Conservation (phyloP, 2,329 filamentous ascomycete genomes). For the Sporothrix brunneoviolacea region DNA sequence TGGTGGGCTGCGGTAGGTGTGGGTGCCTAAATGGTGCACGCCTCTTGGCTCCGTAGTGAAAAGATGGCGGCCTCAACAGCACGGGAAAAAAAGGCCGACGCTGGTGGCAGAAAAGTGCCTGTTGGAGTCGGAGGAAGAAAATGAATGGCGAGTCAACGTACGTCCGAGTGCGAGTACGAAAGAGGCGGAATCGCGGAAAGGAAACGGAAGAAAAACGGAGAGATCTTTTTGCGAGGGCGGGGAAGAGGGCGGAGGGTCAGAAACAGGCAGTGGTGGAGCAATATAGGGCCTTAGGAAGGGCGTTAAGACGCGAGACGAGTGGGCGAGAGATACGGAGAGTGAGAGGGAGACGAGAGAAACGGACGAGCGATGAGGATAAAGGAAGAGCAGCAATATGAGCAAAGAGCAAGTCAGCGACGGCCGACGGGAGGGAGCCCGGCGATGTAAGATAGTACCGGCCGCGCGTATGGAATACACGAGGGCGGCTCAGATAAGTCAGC, state of each 20-base stretch:
- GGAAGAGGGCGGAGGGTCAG: not conserved
- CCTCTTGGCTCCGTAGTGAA: not conserved
- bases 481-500: no score
- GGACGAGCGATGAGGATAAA: no score
- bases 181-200: not conserved
- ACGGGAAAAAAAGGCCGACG: no score
- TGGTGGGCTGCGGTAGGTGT: constrained; percentile 3
- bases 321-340: not conserved
- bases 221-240: constrained; percentile 1
- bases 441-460: not conserved
- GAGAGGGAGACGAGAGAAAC: not conserved
- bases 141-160: no score
- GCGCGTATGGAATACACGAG: not conserved
- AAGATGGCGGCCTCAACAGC: no score
- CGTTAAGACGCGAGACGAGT: no score
- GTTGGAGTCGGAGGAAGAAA: no score
- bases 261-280: not conserved
- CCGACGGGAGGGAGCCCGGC: no score
- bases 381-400: no score
- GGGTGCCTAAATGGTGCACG: constrained; percentile 7
- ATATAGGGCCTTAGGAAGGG: not conserved
- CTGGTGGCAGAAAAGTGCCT: no score
- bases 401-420: no score
- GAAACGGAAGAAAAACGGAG: not conserved
- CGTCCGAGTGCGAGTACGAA: no score